Evolutionary conservation across 495 filamentous ascomycete genomes (phyloP), one percentile per base, ranked within the genome.

Genomic region (Penicillium arizonense): DNA sequence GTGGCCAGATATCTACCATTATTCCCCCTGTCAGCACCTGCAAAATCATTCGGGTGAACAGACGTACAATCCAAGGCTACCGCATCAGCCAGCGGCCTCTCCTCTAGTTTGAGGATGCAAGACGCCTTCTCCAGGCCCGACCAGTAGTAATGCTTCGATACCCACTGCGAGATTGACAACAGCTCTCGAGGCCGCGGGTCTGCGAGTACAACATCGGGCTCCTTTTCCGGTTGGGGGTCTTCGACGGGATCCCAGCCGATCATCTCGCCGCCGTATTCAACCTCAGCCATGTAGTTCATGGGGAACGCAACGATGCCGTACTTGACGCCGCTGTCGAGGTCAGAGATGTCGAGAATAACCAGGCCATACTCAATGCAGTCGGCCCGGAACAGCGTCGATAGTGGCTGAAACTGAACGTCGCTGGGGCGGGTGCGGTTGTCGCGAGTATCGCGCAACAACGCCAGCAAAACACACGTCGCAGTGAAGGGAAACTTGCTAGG

Each of bases 301-400:
- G 50, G 47, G 37, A 59, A 59, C 0, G n/a, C 57, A 44, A 44
- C 30, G 13, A 59, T 59, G 23, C 52, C 57, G 20, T 59, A 52
- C 47, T 59, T 55, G 16, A 59, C 52, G 13, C 39, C 47, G 37
- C 51, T 55, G 18, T 52, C 32, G 12, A 59, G 47, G 44, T 59
- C 57, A 24, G 57, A 59, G 30, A 56, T 59, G 14, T 59, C 57
- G 21, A 59, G 47, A 44, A 59, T 23, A 11, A 59, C 39, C 13
- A 59, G 57, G 32, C 57, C 57, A 53, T 58, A 58, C 39, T 58
- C 56, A n/a, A 35, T 45, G 52, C 57, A 59, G 52, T 59, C 52
- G 16, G 18, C 57, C 5, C 52, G 57, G 41, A 59, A 59, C 33
- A 55, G 16, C 16, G 57, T 59, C 9, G 52, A 52, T 45, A 59